Evolutionary conservation across 2,329 filamentous ascomycete genomes (phyloP).

Genomic region (Aureobasidium pullulans): DNA sequence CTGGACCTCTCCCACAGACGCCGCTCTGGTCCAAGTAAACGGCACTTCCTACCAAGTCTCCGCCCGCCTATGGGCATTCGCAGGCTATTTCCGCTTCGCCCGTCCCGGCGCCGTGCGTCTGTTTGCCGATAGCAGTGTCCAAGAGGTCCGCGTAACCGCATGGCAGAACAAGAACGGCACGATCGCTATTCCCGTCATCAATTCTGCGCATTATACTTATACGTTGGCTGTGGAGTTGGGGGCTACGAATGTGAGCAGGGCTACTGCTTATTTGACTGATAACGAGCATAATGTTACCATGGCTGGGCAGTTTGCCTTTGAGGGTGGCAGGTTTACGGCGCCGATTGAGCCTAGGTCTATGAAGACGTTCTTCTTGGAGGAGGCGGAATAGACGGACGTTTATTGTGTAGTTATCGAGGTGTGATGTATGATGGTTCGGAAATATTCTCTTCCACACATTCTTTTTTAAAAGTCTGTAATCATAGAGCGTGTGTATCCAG

Average conservation of each 20-base stretch:
- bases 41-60: conserved; percentile 17
- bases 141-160: conserved; percentile 19
- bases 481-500: no score
- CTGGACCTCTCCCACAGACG: conserved; percentile 8
- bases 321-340: conserved; percentile 13
- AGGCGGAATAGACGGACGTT: not conserved
- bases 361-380: conserved; percentile 20
- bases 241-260: conserved; percentile 12
- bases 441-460: no score
- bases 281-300: conserved; percentile 18
- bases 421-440: no score
- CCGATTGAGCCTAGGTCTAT: conserved; percentile 18
- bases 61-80: conserved; percentile 21
- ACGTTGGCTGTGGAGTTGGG: conserved; percentile 16
- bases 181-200: conserved; percentile 20
- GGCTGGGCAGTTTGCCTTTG: conserved; percentile 7
- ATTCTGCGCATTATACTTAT: conserved; percentile 19
- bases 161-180: conserved; percentile 20
- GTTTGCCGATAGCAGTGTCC: conserved; percentile 14
- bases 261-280: conserved; percentile 19
- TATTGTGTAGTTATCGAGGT: no score
- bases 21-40: conserved; percentile 16
- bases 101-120: conserved; percentile 19
- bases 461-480: no score
- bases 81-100: conserved; percentile 21